These are phyloP conservation scores for Tylopilus sp. DNA, from an alignment of 1,284 basidiomycete genomes.

Conservation along the genomic window DNA sequence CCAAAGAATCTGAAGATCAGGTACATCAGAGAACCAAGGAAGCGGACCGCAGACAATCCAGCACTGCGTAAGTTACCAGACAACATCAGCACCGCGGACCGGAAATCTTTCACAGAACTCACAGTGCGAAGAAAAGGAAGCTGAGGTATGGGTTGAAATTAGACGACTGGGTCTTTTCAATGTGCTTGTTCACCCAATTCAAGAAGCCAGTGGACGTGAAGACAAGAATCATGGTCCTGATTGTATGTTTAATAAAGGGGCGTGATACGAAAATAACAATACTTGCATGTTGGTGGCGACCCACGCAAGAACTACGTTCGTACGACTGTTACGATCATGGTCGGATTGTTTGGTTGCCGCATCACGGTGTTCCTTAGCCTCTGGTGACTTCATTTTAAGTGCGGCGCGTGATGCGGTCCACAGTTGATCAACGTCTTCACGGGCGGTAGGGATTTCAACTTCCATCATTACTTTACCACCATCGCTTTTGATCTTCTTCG, in stretches of 20 bases:
- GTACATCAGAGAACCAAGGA: slow-evolving; percentile 72
- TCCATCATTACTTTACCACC: slow-evolving; percentile 84
- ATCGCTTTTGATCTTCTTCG: slow-evolving; percentile 79
- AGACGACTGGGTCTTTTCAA: slow-evolving; percentile 43
- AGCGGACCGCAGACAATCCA: slow-evolving; percentile 72
- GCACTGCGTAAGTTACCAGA: slow-evolving; percentile 44
- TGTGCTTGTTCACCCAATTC: slow-evolving; percentile 52
- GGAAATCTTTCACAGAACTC: slow-evolving; percentile 34
- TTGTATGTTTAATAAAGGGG: slow-evolving; percentile 7
- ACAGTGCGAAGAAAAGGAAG: slow-evolving; percentile 79
- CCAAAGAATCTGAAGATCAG: slow-evolving; percentile 72
- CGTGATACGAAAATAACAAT: slow-evolving; percentile 9
- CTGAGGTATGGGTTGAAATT: slow-evolving; percentile 83
- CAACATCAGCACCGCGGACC: not conserved
- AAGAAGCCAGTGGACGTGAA: slow-evolving; percentile 79
- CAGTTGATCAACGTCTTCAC: slow-evolving; percentile 81
- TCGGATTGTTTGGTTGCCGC: slow-evolving; percentile 89
- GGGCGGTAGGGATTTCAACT: slow-evolving; percentile 73
- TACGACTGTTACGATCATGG: slow-evolving; percentile 74
- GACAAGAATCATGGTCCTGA: slow-evolving; percentile 67
- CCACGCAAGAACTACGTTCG: slow-evolving; percentile 83
- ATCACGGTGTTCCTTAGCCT: slow-evolving; percentile 76
- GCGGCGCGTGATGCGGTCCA: slow-evolving; percentile 72
- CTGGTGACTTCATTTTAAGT: slow-evolving; percentile 58
- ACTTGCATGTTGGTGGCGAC: slow-evolving; percentile 77